Percentiles rank a stretch among this genome's conserved stretches.
phyloP scores from a whole-genome alignment of 2,329 filamentous ascomycete species.

The Harringtonia lauricola region DNA sequence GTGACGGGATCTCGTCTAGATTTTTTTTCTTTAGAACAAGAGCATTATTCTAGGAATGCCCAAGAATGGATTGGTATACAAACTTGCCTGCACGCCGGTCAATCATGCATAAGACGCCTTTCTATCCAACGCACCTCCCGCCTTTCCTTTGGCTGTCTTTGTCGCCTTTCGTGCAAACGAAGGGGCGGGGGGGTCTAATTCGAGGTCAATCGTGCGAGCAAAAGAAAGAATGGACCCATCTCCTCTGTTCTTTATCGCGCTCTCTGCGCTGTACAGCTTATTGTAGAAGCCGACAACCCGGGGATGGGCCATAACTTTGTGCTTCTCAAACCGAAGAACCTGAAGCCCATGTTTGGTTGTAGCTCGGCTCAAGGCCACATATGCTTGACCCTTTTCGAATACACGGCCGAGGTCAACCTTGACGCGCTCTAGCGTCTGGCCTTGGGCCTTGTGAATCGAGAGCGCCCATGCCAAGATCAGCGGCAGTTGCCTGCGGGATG shows the following conservation, averaged over 20 bases:
- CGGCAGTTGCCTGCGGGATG: conserved; percentile 70
- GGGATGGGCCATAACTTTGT: conserved; percentile 89
- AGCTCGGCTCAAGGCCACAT: conserved; percentile 89
- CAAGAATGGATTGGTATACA: no score
- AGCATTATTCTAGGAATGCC: no score
- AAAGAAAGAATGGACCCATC: conserved; percentile 28
- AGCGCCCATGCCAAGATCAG: conserved; percentile 94
- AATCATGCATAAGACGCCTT: no score
- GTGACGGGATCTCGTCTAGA: no score
- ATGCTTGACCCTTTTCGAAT: conserved; percentile 96
- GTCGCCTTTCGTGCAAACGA: background rate
- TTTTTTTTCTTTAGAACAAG: background rate
- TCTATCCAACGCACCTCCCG: no score
- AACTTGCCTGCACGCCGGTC: no score
- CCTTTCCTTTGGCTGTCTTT: no score
- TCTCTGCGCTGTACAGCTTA: conserved; percentile 64
- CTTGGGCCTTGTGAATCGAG: conserved; percentile 96
- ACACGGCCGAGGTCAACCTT: conserved; percentile 87
- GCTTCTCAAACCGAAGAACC: conserved; percentile 77
- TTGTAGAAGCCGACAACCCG: conserved; percentile 78
- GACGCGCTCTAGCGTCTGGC: conserved; percentile 85
- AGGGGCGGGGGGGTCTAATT: background rate
- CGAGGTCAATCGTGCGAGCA: conserved; percentile 14
- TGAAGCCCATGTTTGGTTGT: conserved; percentile 80
- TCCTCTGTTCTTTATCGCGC: conserved; percentile 19